Percentiles rank a stretch among this genome's conserved stretches.
These are phyloP conservation scores for Metschnikowia hibisci DNA, from an alignment of 805 yeast genomes.

Conservation along the genomic window DNA sequence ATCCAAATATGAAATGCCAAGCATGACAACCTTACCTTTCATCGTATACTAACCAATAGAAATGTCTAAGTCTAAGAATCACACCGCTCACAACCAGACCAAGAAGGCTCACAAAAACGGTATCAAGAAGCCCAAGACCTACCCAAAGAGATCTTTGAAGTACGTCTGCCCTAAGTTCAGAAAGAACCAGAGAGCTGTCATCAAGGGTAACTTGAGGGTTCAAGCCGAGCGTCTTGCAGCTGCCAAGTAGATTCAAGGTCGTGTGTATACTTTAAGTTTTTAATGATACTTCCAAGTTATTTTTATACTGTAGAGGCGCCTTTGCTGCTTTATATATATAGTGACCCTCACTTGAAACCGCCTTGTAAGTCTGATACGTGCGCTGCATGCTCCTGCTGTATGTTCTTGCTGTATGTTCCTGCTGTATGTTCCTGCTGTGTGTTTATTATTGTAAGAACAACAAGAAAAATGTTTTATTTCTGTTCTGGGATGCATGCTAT, in stretches of 20 bases:
- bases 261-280: conserved; percentile 13
- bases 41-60: conserved; percentile 36
- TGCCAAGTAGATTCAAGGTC: conserved; percentile 11
- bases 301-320: conserved; percentile 1
- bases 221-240: conserved; percentile 48
- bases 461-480: too few species aligned
- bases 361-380: too few species aligned
- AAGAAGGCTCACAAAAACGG: conserved; percentile 99
- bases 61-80: conserved; percentile 99
- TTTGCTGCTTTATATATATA: too few species aligned
- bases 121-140: conserved; percentile 97
- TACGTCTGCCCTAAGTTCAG: conserved; percentile 99
- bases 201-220: conserved; percentile 95
- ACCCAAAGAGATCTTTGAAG: conserved; percentile 97
- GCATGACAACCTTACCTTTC: not conserved
- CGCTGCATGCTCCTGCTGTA: too few species aligned
- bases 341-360: too few species aligned
- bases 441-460: too few species aligned
- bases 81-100: conserved; percentile 99
- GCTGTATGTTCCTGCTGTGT: too few species aligned
- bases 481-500: too few species aligned
- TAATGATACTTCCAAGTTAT: conserved; percentile 14
- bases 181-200: conserved; percentile 99
- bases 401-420: too few species aligned
- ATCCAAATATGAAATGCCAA: not conserved